Evolutionary conservation across 1,284 basidiomycete species (phyloP).

Genomic region (Austroboletus niveus): DNA sequence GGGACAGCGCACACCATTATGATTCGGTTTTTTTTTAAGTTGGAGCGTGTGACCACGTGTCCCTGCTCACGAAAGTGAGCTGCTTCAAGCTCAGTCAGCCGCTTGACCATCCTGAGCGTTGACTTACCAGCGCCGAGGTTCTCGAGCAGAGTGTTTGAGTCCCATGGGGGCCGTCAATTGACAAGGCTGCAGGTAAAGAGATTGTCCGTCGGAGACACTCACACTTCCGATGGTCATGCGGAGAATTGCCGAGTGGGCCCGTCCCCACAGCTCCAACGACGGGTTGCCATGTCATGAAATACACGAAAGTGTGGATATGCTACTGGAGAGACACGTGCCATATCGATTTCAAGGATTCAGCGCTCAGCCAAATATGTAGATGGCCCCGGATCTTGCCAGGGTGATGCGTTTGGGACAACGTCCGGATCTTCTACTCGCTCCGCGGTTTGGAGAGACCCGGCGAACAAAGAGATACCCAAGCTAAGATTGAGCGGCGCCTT

Average conservation of each 20-base stretch:
- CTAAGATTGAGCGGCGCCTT: neutral
- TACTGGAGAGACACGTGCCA: no score
- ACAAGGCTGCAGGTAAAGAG: no score
- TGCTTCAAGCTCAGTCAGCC: neutral
- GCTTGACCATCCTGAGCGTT: no score
- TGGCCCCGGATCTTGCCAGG: conserved; percentile 22
- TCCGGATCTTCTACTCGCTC: conserved; percentile 24
- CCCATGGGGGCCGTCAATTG: no score
- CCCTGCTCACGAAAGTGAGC: neutral
- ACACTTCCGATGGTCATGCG: no score
- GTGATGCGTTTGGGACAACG: neutral
- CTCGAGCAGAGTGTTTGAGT: neutral
- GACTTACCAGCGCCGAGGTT: neutral
- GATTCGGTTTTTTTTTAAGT: no score
- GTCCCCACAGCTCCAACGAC: no score
- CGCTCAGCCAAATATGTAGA: neutral
- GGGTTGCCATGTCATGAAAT: no score
- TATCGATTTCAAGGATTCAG: neutral
- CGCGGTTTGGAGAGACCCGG: conserved; percentile 13
- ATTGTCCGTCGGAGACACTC: no score
- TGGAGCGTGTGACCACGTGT: neutral
- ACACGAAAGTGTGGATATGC: no score
- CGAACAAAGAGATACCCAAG: neutral
- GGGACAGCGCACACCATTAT: neutral
- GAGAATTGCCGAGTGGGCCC: no score